Base-by-base conservation (phyloP, 2,329 filamentous ascomycete species). In the Beauveria australis region DNA sequence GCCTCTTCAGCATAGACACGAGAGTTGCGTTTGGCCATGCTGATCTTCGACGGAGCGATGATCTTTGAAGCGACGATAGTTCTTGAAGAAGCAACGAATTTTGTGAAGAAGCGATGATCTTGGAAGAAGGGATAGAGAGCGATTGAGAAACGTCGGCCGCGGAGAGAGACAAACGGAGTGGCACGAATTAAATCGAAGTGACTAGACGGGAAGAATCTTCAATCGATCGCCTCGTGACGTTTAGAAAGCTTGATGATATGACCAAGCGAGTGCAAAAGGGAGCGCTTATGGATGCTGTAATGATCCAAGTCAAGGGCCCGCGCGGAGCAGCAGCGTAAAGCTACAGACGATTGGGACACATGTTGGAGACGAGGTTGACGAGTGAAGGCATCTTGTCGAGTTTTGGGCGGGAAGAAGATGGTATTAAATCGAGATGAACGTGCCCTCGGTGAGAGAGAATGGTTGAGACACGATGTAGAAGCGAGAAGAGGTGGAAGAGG, bases 21-120 rank as follows among this genome's bases (percentile, higher is more conserved):
- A 10, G 68, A 67, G 46, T 61, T 68, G 46, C 68, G 64, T 59
- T 67, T 69, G 26, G 63, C 67, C 30, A 67, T 58, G 65, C 66
- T 69, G 30, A 12, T 40, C 24, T 28, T 37, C 5, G 14, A 14
- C 16, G 4, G 12, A 33, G 12, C 12, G 30, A 33, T 33, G 30
- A 33, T 33, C 10, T 33, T 33, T 12, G 30, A 30, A 30, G 28
- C 28, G 10, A 8, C 28, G 28, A 28, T 30, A 8, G 10, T 30
- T 30, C 28, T 30, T 30, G 8, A 30, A 30, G 28, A 30, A 30
- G 28, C 28, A 30, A 30, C 8, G 28, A 30, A 12, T 28, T 12
- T 37, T 30, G 28, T 30, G 30, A 30, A 30, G 30, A 33, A 33
- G 10, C 30, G 30, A 33, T 33, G 30, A 12, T 33, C 30, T 14